These are phyloP conservation scores for Pharus latifolius DNA, from an alignment of 176 grass and related monocot species.

Conservation along the genomic window DNA sequence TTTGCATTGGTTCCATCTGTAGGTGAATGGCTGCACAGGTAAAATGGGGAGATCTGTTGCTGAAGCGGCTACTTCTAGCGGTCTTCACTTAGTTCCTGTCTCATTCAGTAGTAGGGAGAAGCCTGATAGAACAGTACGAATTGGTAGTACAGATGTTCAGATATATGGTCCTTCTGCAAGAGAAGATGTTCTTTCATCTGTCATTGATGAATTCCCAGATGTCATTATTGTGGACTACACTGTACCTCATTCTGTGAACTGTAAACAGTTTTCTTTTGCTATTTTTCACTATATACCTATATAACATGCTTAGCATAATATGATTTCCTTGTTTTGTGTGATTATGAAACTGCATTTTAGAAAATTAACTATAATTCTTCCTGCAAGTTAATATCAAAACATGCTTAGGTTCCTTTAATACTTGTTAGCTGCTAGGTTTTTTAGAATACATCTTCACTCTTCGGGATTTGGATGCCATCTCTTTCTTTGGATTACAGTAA, in stretches of 20 bases:
- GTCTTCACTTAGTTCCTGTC: slow-evolving; percentile 67
- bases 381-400: neutral
- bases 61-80: slow-evolving; percentile 47
- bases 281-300: neutral
- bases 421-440: neutral
- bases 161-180: slow-evolving; percentile 65
- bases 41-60: slow-evolving; percentile 76
- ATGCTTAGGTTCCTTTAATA: neutral
- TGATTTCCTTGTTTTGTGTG: neutral
- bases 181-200: slow-evolving; percentile 66
- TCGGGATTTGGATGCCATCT: neutral
- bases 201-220: slow-evolving; percentile 59
- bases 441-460: neutral
- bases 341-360: neutral
- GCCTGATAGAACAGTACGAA: slow-evolving; percentile 39
- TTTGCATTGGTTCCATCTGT: slow-evolving; percentile 13
- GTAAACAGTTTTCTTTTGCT: slow-evolving; percentile 34
- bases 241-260: slow-evolving; percentile 60
- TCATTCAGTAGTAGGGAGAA: slow-evolving; percentile 74
- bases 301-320: neutral
- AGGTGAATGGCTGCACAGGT: slow-evolving; percentile 92
- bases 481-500: neutral
- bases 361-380: neutral
- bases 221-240: slow-evolving; percentile 88
- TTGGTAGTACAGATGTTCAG: slow-evolving; percentile 38